These are phyloP conservation scores for Suillus cothurnatus DNA, from an alignment of 768 basidiomycete genomes.

Conservation along the genomic window DNA sequence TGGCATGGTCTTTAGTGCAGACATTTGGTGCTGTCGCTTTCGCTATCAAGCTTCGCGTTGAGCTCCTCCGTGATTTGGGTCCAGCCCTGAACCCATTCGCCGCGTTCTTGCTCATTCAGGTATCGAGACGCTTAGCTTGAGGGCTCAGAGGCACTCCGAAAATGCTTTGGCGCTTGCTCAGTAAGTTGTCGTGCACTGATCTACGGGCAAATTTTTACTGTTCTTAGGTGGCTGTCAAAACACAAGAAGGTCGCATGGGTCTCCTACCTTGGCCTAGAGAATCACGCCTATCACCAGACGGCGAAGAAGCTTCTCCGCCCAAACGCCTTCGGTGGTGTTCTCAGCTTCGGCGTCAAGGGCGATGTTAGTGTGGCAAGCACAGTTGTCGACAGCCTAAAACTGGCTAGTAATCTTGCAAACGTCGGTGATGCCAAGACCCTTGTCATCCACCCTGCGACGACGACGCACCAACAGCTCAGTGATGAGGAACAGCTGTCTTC, in stretches of 20 bases:
- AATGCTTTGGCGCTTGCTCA: constrained; percentile 58
- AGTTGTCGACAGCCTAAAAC: constrained; percentile 68
- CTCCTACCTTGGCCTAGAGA: constrained; percentile 69
- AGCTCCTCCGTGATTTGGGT: constrained; percentile 56
- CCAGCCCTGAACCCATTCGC: constrained; percentile 55
- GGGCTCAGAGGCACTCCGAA: constrained; percentile 57
- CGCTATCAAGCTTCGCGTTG: constrained; percentile 52
- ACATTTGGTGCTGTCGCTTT: constrained; percentile 55
- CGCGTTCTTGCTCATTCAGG: constrained; percentile 63
- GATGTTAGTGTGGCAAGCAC: constrained; percentile 51
- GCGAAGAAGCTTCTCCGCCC: constrained; percentile 59
- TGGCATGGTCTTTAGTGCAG: constrained; percentile 50
- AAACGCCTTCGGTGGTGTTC: constrained; percentile 65
- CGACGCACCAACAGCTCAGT: constrained; percentile 61
- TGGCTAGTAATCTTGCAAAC: constrained; percentile 75
- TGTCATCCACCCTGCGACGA: constrained; percentile 59
- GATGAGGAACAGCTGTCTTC: constrained; percentile 47
- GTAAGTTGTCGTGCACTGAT: constrained; percentile 19
- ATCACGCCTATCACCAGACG: constrained; percentile 59
- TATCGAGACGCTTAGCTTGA: constrained; percentile 62
- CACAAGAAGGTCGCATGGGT: constrained; percentile 77
- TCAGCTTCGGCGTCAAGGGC: constrained; percentile 78
- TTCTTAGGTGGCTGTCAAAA: constrained; percentile 51
- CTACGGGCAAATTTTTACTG: neutral
- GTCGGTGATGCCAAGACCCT: constrained; percentile 69